Percentiles rank a stretch among this genome's conserved stretches.
Evolutionary conservation across 306 rosid species (phyloP).

Genomic region (Vigna mungo): DNA sequence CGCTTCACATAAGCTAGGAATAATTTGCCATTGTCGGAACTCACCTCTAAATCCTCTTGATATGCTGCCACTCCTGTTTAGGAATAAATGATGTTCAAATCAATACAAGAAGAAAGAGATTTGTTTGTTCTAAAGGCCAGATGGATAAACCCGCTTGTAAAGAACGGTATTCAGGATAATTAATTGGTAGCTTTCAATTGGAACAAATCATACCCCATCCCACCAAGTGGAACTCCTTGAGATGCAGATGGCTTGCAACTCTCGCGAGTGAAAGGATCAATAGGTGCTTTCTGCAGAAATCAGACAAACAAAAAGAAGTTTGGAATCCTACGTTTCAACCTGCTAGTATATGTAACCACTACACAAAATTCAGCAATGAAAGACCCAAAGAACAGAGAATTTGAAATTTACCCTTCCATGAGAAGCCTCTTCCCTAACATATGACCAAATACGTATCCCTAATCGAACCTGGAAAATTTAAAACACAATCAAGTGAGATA

Average conservation of each 20-base stretch:
- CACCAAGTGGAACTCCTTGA: constrained; percentile 99
- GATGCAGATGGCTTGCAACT: constrained; percentile 98
- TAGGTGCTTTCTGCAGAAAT: constrained; percentile 90
- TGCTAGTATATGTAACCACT: constrained; percentile 4
- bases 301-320: constrained; percentile 43
- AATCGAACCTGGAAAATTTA: constrained; percentile 73
- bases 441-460: constrained; percentile 97
- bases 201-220: constrained; percentile 85
- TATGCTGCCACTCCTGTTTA: constrained; percentile 93
- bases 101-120: constrained; percentile 40
- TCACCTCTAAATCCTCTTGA: constrained; percentile 99
- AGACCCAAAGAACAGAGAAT: constrained; percentile 14
- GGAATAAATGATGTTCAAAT: constrained; percentile 35
- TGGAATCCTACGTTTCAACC: constrained; percentile 42
- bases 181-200: constrained; percentile 33
- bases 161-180: constrained; percentile 33
- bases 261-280: constrained; percentile 94
- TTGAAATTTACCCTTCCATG: constrained; percentile 91
- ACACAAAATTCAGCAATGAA: constrained; percentile 6
- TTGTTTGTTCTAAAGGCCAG: not conserved
- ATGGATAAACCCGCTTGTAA: constrained; percentile 12
- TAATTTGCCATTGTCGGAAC: constrained; percentile 94
- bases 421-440: constrained; percentile 98
- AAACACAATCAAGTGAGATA: constrained; percentile 39
- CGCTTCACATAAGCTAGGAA: constrained; percentile 85